These are phyloP conservation scores for Cyberlindnera maritima DNA, from an alignment of 805 yeast species.

Conservation along the genomic window DNA sequence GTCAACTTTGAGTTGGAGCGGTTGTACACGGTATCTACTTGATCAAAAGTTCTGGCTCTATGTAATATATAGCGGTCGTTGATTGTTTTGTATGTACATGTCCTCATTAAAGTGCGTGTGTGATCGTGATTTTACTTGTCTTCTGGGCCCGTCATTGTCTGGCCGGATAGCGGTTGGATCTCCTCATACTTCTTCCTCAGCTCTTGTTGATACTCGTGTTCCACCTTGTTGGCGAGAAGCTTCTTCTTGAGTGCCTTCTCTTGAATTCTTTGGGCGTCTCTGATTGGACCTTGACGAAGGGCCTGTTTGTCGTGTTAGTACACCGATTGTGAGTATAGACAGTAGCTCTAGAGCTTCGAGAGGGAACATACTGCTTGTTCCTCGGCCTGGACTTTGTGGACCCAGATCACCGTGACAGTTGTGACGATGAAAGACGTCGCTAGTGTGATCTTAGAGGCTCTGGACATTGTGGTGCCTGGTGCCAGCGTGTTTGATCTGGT, in stretches of 20 bases:
- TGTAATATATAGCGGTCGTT: too few species aligned
- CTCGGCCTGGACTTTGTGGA: slow-evolving; percentile 63
- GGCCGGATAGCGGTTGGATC: slow-evolving; percentile 63
- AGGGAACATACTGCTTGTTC: slow-evolving; percentile 56
- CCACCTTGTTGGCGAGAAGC: slow-evolving; percentile 49
- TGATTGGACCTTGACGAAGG: slow-evolving; percentile 78
- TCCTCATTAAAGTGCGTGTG: neutral
- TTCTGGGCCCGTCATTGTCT: slow-evolving; percentile 42
- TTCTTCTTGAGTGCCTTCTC: slow-evolving; percentile 32
- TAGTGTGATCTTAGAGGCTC: slow-evolving; percentile 74
- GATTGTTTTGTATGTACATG: neutral
- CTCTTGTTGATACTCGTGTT: slow-evolving; percentile 63
- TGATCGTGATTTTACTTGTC: slow-evolving; percentile 9
- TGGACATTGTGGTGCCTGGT: slow-evolving; percentile 47
- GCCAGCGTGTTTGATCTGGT: neutral
- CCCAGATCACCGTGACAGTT: slow-evolving; percentile 60
- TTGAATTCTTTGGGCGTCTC: slow-evolving; percentile 59
- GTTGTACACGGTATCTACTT: neutral
- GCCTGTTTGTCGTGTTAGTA: slow-evolving; percentile 37
- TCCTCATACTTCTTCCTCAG: slow-evolving; percentile 55
- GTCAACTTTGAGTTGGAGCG: neutral
- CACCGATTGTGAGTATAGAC: neutral
- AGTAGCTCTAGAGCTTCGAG: neutral
- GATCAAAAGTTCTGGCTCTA: too few species aligned
- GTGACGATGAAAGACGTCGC: slow-evolving; percentile 55